These are phyloP conservation scores for Curvularia eragrostidis DNA, from an alignment of 2,329 filamentous ascomycete species.

Conservation along the genomic window DNA sequence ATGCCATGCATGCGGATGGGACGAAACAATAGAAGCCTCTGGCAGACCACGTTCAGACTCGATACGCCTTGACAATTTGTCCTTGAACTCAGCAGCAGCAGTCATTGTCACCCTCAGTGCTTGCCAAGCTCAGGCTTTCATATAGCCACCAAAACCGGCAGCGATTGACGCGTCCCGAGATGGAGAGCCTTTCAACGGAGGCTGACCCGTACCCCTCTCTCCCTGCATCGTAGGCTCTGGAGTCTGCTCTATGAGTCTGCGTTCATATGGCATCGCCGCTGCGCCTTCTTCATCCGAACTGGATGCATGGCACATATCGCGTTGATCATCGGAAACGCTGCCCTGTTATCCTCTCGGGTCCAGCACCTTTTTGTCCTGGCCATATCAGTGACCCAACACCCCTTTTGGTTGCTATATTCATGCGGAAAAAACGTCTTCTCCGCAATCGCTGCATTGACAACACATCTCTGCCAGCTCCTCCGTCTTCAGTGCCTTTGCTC, in stretches of 20 bases:
- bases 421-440: conserved; percentile 11
- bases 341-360: conserved; percentile 8
- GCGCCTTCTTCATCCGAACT: conserved; percentile 4
- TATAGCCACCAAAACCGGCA: conserved; percentile 6
- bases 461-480: conserved; percentile 9
- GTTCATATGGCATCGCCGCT: conserved; percentile 7
- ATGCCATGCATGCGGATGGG: conserved; percentile 5
- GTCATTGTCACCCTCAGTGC: conserved; percentile 4
- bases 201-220: conserved; percentile 25
- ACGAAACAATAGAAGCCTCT: not conserved
- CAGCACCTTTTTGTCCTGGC: conserved; percentile 13
- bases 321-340: conserved; percentile 3
- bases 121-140: conserved; percentile 7
- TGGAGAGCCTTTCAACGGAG: conserved; percentile 14
- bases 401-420: conserved; percentile 21
- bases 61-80: conserved; percentile 5
- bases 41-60: conserved; percentile 4
- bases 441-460: conserved; percentile 12
- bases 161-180: conserved; percentile 13
- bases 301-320: conserved; percentile 4
- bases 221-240: conserved; percentile 26
- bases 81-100: conserved; percentile 1
- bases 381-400: conserved; percentile 17
- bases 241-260: conserved; percentile 3
- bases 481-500: conserved; percentile 14